Percentiles rank a stretch among this genome's conserved stretches.
Conservation (phyloP, 176 grass and related monocot species). For the Carex parvula region DNA sequence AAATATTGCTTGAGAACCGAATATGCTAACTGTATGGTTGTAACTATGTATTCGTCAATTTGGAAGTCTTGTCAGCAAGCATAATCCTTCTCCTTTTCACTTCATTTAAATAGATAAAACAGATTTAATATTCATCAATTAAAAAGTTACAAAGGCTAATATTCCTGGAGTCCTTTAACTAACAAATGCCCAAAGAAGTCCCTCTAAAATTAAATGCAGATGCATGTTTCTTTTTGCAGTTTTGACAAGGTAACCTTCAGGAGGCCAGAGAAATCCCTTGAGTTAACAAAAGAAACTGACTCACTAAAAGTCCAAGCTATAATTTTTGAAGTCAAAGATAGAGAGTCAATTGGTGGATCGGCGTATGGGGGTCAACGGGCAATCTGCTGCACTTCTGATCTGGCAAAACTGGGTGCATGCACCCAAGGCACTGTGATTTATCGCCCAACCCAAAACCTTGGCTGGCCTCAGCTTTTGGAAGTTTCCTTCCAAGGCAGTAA, state of each 20-base stretch:
- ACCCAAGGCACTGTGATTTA: constrained; percentile 78
- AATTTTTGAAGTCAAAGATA: constrained; percentile 92
- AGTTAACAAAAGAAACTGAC: constrained; percentile 43
- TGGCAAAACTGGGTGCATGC: constrained; percentile 88
- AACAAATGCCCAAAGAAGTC: constrained; percentile 12
- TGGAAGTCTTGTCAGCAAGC: neutral
- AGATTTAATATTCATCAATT: constrained; percentile 8
- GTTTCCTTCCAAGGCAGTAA: constrained; percentile 74
- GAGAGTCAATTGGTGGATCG: constrained; percentile 89
- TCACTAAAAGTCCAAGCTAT: constrained; percentile 77
- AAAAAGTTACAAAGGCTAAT: neutral
- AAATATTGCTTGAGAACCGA: neutral
- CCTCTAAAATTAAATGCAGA: neutral
- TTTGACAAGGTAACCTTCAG: constrained; percentile 92
- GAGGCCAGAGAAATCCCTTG: constrained; percentile 48
- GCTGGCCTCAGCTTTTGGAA: constrained; percentile 73
- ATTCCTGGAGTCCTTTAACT: neutral
- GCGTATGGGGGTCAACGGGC: constrained; percentile 95
- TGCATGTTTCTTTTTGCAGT: constrained; percentile 36
- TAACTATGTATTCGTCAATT: neutral
- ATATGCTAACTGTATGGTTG: neutral
- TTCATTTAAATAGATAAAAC: constrained; percentile 7
- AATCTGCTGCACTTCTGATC: constrained; percentile 91
- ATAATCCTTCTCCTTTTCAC: neutral
- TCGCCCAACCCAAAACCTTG: constrained; percentile 52